Base-by-base conservation (phyloP, 1,284 basidiomycete genomes). In the Clitocybe nebularis region DNA sequence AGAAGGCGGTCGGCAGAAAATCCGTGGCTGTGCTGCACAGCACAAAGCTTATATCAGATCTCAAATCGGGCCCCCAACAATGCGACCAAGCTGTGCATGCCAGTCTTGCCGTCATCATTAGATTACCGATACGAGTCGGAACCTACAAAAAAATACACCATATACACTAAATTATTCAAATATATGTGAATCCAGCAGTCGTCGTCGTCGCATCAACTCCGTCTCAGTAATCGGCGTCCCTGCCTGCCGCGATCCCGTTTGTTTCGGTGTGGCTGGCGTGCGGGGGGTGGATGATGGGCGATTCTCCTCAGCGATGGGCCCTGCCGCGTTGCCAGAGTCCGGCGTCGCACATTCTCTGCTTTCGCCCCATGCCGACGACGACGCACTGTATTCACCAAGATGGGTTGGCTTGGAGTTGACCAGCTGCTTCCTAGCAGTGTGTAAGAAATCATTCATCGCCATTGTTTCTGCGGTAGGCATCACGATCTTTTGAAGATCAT, bases 181-280 rank as follows among this genome's bases (percentile, higher is more conserved):
- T 44, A 74, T 71, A 56, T 84, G 81, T 25, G 81, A 71, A 52
- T 85, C 82, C 41, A 86, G 61, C 59, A 86, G 53, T 50, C 89
- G 70, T 47, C 90, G 71, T 43, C 90, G 67, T 57, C 86, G 66
- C 77, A 92, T 82, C 57, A 93, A 61, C 66, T 92, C 89, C 8
- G 72, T 79, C 65, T 92, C 88, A 14, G 77, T 72, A 42, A 87
- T 86, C 33, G 83, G 79, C 56, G 81, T 77, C 43, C 81, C 74
- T 29, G 72, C 72, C 63, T 74, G 66, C 48, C 74, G 72, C 26
- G 60, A 52, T 19, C 62, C 62, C 14, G 56, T 53, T 45, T 52
- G 46, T 43, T 66, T 62, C 4, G 61, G 54, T 19, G 60, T 62
- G 20, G 60, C 61, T 48, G 49, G 46, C 7, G 50, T 50, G 36